Evolutionary conservation across 768 basidiomycete genomes (phyloP).

Genomic region (Leccinellum rugosiceps): DNA sequence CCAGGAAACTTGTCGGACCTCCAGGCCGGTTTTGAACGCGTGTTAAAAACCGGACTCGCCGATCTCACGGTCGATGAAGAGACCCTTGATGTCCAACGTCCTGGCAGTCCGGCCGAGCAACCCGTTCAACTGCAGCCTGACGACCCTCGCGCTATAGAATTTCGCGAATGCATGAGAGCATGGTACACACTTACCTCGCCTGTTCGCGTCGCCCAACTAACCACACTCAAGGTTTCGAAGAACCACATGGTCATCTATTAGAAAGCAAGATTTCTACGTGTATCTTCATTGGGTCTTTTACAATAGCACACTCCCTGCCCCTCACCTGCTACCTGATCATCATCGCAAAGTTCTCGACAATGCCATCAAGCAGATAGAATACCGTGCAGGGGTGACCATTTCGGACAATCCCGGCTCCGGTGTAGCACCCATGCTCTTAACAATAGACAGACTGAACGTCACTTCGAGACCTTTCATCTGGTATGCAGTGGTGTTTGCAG

Average conservation of each 20-base stretch:
- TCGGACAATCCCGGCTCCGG: constrained; percentile 55
- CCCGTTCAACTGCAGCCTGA: constrained; percentile 54
- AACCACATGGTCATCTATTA: constrained; percentile 71
- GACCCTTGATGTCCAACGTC: constrained; percentile 43
- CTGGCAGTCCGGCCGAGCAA: constrained; percentile 59
- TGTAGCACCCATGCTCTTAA: constrained; percentile 60
- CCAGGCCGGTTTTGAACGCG: constrained; percentile 54
- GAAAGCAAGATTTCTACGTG: constrained; percentile 54
- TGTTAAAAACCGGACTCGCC: constrained; percentile 65
- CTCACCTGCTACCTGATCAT: constrained; percentile 42
- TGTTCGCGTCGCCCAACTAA: not conserved
- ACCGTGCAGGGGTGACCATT: constrained; percentile 63
- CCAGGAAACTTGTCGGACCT: constrained; percentile 55
- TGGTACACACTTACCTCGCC: constrained; percentile 30
- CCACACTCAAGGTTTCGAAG: constrained; percentile 57
- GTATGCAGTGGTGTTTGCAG: constrained; percentile 50
- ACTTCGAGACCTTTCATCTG: constrained; percentile 63
- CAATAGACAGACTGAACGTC: constrained; percentile 74
- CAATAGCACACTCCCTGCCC: constrained; percentile 57
- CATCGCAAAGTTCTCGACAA: constrained; percentile 54
- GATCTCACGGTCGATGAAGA: constrained; percentile 55
- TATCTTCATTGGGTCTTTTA: constrained; percentile 89
- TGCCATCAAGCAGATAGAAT: constrained; percentile 62
- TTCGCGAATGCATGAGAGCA: constrained; percentile 63
- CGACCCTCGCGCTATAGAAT: constrained; percentile 73